Conservation (phyloP, 768 basidiomycete species). For the Tulasnella calospora region DNA sequence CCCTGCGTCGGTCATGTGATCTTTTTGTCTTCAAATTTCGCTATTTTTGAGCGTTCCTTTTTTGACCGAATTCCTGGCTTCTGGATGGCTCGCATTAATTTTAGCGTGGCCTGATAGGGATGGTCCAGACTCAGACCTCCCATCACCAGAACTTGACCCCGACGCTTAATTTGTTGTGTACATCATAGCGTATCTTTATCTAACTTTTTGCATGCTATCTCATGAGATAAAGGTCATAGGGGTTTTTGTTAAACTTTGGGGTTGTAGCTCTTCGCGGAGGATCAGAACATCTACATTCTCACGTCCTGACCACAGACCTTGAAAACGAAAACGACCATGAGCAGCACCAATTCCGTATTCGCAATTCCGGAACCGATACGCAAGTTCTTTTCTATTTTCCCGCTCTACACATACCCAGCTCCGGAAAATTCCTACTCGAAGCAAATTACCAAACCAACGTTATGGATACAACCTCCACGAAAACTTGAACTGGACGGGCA, state of each 20-base stretch:
- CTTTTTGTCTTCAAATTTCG: not conserved
- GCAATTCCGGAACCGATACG: constrained; percentile 43
- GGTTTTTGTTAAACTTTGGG: too few species aligned
- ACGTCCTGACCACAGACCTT: not conserved
- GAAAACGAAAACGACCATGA: constrained; percentile 12
- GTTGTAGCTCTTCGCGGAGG: not conserved
- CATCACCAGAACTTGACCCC: too few species aligned
- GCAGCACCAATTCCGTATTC: constrained; percentile 23
- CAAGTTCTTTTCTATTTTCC: constrained; percentile 55
- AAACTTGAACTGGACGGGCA: not conserved
- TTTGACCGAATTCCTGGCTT: too few species aligned
- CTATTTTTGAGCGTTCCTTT: not conserved
- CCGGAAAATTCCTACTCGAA: constrained; percentile 30
- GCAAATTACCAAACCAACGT: constrained; percentile 40
- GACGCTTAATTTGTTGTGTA: too few species aligned
- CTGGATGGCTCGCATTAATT: too few species aligned
- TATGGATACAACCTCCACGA: constrained; percentile 47
- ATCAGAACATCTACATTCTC: not conserved
- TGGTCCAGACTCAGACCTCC: too few species aligned
- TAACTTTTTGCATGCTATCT: too few species aligned
- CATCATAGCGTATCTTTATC: too few species aligned
- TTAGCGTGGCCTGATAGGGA: too few species aligned
- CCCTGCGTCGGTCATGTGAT: not conserved
- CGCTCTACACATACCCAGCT: constrained; percentile 46
- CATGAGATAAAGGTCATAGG: too few species aligned